phyloP scores from a whole-genome alignment of 331 rosid species.

The Dryas integrifolia region DNA sequence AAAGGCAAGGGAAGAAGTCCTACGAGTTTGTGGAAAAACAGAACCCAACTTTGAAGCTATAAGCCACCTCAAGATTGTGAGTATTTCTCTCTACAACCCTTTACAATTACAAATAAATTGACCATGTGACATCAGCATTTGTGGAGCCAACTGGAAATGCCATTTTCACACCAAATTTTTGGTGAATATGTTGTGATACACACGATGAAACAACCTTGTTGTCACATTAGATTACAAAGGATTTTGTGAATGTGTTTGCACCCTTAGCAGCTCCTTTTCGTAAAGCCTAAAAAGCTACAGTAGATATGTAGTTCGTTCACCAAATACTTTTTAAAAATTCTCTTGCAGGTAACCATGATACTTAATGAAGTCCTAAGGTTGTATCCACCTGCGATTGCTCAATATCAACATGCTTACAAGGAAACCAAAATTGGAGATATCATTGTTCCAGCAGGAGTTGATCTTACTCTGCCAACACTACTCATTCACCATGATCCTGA shows the following conservation, averaged over 20 bases:
- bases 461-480: constrained; percentile 44
- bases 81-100: constrained; percentile 9
- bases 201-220: too few species aligned
- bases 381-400: constrained; percentile 51
- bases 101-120: neutral
- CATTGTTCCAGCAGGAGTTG: constrained; percentile 44
- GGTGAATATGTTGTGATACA: too few species aligned
- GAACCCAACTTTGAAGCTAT: constrained; percentile 38
- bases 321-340: neutral
- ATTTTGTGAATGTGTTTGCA: too few species aligned
- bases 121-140: too few species aligned
- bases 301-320: neutral
- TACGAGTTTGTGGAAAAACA: constrained; percentile 33
- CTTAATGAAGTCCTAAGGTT: constrained; percentile 51
- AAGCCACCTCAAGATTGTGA: constrained; percentile 43
- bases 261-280: neutral
- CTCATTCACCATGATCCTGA: constrained; percentile 46
- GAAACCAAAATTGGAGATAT: constrained; percentile 41
- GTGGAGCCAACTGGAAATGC: too few species aligned
- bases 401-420: constrained; percentile 37
- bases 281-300: neutral
- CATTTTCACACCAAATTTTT: too few species aligned
- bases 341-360: constrained; percentile 51
- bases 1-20: constrained; percentile 49
- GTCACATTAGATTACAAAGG: too few species aligned